Percentiles rank a stretch among this genome's conserved stretches.
These are phyloP conservation scores for Pochonia chlamydosporia DNA, from an alignment of 2,329 filamentous ascomycete genomes.

Conservation along the genomic window DNA sequence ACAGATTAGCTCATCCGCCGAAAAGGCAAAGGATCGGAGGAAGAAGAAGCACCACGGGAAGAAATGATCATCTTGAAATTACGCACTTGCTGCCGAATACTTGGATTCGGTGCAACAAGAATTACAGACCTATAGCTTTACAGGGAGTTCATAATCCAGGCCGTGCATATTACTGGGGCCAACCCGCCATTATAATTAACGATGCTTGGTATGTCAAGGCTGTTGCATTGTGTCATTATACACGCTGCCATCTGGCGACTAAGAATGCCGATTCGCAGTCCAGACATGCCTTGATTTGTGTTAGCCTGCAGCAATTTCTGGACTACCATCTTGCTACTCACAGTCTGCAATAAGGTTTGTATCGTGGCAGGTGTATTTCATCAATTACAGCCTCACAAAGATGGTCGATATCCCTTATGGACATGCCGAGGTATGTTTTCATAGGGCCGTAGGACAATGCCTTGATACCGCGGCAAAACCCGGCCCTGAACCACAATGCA, in stretches of 20 bases:
- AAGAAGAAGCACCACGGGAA: neutral
- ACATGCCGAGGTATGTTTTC: conserved; percentile 35
- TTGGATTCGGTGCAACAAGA: no score
- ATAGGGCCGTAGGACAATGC: conserved; percentile 65
- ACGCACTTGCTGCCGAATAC: no score
- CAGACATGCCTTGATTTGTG: conserved; percentile 3
- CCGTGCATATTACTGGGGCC: no score
- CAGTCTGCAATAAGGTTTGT: conserved; percentile 67
- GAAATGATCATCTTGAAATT: no score
- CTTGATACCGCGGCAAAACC: conserved; percentile 63
- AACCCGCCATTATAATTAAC: no score
- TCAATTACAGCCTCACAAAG: conserved; percentile 54
- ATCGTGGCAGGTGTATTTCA: conserved; percentile 59
- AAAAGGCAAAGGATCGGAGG: neutral
- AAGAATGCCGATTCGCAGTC: neutral
- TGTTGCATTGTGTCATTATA: no score
- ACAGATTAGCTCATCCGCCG: neutral
- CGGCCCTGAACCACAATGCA: conserved; percentile 73
- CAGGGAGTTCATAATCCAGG: no score
- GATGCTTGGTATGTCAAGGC: no score
- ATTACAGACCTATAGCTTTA: no score
- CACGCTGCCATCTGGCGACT: no score
- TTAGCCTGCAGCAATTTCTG: neutral
- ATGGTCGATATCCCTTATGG: conserved; percentile 53
- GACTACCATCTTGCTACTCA: conserved; percentile 39